Base-by-base conservation (phyloP, 148 eudicot species). In the Rhododendron simsii region DNA sequence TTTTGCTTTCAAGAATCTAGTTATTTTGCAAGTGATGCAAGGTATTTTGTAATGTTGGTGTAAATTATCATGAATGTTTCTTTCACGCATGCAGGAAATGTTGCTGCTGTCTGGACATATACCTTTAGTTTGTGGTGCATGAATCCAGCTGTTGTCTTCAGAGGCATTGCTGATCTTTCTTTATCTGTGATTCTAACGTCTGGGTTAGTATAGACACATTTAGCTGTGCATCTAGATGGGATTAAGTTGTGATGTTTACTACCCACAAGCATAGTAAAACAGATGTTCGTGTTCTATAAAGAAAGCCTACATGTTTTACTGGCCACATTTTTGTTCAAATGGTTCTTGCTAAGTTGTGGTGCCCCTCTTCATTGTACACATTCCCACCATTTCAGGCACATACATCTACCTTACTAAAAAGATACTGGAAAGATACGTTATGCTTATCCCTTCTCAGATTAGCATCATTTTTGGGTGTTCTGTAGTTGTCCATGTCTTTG, bases 131-230 rank as follows among this genome's bases (percentile, higher is more conserved):
- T 97, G 88, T 95, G 98, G 98, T 97, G 98, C 95, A 89, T 97
- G 93, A 93, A 94, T 89, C 99, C 99, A 88, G 94, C 96, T 87
- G 95, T 97, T 83, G 95, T 95, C 84, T 97, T 97, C 86, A 94
- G 88, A 89, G 92, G 89, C 48, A 91, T 97, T 86, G 92, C 98
- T 79, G 93, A 93, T 82, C 87, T 87, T 87, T 91, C 96, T 83
- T 91, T 95, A 82, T 97, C 99, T 53, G 99, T 97, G 87, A 92
- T 97, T 87, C 83, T 97, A 81, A 94, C 99, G 84, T 97, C 99
- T 50, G 99, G 99, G 99, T 97, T 92, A 75, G 96, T 91, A 30
- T 81, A 15, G 30, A 21, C 63, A 81, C 11, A 37, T 69, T 11
- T 47, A 47, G 48, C 45, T 67, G 61, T 30, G 69, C 39, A 87